Percentiles rank a stretch among this genome's conserved stretches.
Evolutionary conservation across 768 basidiomycete genomes (phyloP).

Genomic region (Mycena metata): DNA sequence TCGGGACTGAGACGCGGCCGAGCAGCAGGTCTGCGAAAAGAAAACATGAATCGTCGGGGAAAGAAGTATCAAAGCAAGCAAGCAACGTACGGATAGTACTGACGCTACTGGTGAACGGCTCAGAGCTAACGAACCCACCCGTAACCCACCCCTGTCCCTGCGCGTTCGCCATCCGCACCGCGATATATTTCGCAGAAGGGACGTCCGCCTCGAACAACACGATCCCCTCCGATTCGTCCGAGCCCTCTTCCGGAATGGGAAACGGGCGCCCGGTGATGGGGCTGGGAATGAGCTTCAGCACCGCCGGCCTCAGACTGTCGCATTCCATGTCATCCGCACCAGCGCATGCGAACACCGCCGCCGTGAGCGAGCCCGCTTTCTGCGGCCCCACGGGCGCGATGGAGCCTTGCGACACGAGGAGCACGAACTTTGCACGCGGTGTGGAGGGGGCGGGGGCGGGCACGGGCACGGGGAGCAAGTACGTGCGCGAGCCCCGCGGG

Average conservation of each 20-base stretch:
- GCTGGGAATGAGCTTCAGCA: conserved; percentile 74
- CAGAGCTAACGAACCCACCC: conserved; percentile 62
- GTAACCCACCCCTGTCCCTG: conserved; percentile 73
- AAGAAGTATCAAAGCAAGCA: conserved; percentile 9
- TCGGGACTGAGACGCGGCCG: conserved; percentile 48
- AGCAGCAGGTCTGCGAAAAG: conserved; percentile 56
- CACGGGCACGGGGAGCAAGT: conserved; percentile 63
- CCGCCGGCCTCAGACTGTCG: conserved; percentile 55
- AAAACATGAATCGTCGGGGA: conserved; percentile 21
- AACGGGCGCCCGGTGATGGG: conserved; percentile 67
- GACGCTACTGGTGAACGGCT: conserved; percentile 48
- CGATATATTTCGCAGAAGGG: conserved; percentile 57
- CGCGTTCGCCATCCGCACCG: conserved; percentile 63
- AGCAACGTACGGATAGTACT: conserved; percentile 60
- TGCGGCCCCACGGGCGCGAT: conserved; percentile 66
- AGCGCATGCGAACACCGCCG: conserved; percentile 63
- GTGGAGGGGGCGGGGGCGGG: conserved; percentile 25
- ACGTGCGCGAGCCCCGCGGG: conserved; percentile 58
- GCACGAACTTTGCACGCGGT: conserved; percentile 55
- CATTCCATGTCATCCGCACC: conserved; percentile 48
- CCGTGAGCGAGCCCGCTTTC: conserved; percentile 57
- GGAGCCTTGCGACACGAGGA: conserved; percentile 74
- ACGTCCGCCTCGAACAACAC: conserved; percentile 72
- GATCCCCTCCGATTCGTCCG: conserved; percentile 82
- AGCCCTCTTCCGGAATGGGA: conserved; percentile 76